These are phyloP conservation scores for Bruguiera hainesii DNA, from an alignment of 441 rosid species.

Conservation along the genomic window DNA sequence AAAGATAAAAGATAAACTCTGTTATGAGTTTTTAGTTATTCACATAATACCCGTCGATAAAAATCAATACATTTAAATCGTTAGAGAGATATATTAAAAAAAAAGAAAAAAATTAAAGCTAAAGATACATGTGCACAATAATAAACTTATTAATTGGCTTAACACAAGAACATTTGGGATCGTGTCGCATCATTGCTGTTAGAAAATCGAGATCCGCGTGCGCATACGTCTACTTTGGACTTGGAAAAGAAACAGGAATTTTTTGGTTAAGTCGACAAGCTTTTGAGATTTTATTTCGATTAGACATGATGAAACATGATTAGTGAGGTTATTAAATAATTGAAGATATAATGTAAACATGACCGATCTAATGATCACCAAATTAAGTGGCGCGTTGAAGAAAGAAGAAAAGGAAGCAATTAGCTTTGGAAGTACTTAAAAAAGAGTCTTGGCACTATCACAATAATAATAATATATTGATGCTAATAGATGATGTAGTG, in stretches of 20 bases:
- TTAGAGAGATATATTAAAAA: background rate
- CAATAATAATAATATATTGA: conserved; percentile 2
- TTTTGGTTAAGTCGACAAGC: conserved; percentile 10
- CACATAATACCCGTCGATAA: too few species aligned
- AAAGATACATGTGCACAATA: background rate
- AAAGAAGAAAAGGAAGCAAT: conserved; percentile 18
- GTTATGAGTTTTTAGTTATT: too few species aligned
- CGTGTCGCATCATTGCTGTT: conserved; percentile 17
- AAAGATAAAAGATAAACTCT: too few species aligned
- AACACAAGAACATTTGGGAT: conserved; percentile 6
- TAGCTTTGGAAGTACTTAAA: conserved; percentile 22
- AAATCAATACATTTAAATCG: too few species aligned
- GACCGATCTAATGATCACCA: conserved; percentile 24
- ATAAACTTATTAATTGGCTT: background rate
- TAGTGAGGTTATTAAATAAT: background rate
- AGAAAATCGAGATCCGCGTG: conserved; percentile 26
- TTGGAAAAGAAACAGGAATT: conserved; percentile 9
- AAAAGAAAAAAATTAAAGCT: too few species aligned
- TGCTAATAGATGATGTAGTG: background rate
- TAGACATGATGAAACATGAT: conserved; percentile 19
- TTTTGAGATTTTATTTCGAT: conserved; percentile 16
- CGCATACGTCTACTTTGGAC: conserved; percentile 14
- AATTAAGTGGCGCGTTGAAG: conserved; percentile 27
- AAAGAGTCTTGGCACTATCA: conserved; percentile 16
- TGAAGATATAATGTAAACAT: conserved; percentile 17